Evolutionary conservation across 1,139 yeast genomes (phyloP).

Genomic region (Hemisphaericaspora subhashii): DNA sequence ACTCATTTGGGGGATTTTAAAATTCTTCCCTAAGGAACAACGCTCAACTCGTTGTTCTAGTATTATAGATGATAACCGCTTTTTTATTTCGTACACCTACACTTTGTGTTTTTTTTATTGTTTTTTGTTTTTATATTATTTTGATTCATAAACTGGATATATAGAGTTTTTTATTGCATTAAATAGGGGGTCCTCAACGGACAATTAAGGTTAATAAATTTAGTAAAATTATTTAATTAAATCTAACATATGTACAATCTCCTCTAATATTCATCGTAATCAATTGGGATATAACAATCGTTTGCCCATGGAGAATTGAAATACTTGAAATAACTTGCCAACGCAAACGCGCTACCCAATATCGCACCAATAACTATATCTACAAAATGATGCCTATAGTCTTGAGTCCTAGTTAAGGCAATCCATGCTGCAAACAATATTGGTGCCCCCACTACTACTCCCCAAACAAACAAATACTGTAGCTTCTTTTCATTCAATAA

Average conservation of each 20-base stretch:
- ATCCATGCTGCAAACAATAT: conserved; percentile 34
- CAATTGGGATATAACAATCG: conserved; percentile 6
- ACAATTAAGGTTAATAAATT: conserved; percentile 30
- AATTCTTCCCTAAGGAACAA: conserved; percentile 21
- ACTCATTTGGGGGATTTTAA: conserved; percentile 27
- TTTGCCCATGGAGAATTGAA: conserved; percentile 13
- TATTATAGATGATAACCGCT: conserved; percentile 9
- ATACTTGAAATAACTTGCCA: conserved; percentile 36
- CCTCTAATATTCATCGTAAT: conserved; percentile 5
- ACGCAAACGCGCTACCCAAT: conserved; percentile 33
- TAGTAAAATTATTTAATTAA: conserved; percentile 4
- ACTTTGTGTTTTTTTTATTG: conserved; percentile 16
- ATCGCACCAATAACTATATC: conserved; percentile 40
- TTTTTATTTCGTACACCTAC: conserved; percentile 17
- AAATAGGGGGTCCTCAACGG: conserved; percentile 57
- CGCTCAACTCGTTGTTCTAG: conserved; percentile 55
- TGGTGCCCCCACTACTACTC: conserved; percentile 23
- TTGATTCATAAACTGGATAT: conserved; percentile 27
- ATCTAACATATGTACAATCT: conserved; percentile 1
- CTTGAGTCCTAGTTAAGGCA: conserved; percentile 42
- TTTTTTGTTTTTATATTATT: conserved; percentile 17
- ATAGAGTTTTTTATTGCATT: conserved; percentile 48
- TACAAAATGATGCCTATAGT: conserved; percentile 45
- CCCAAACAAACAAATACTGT: conserved; percentile 3
- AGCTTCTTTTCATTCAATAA: conserved; percentile 13